A percentile compares a stretch with the other conserved stretches of the same genome.
These are phyloP conservation scores for Hermanozyma aechmeae DNA, from an alignment of 805 yeast genomes.

Conservation along the genomic window DNA sequence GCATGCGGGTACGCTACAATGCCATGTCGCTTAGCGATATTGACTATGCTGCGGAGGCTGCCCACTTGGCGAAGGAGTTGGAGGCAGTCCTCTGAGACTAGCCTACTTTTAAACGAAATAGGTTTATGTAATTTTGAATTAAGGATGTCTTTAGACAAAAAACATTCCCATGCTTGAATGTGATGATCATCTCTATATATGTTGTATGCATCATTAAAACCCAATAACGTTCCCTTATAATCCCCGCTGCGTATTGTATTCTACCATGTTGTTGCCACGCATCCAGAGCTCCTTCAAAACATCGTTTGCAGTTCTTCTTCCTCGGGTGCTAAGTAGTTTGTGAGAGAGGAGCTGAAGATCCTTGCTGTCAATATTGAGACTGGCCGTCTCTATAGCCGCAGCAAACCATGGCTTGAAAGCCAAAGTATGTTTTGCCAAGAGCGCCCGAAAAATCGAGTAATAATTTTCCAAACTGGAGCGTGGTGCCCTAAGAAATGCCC, in stretches of 20 bases:
- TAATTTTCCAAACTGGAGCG: conserved; percentile 55
- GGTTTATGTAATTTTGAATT: not conserved
- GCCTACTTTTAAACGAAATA: not conserved
- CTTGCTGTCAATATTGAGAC: not conserved
- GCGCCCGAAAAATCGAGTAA: conserved; percentile 40
- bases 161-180: not conserved
- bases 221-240: conserved; percentile 1
- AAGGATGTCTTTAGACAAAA: not conserved
- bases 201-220: conserved; percentile 1
- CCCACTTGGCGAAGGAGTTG: conserved; percentile 40
- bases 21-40: conserved; percentile 45
- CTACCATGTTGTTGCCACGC: conserved; percentile 44
- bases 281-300: conserved; percentile 60
- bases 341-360: conserved; percentile 25
- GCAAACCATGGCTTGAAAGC: conserved; percentile 23
- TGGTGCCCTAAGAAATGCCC: conserved; percentile 32
- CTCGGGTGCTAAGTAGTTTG: conserved; percentile 54
- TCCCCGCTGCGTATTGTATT: conserved; percentile 15
- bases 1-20: conserved; percentile 65
- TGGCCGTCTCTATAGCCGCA: not conserved
- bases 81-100: conserved; percentile 7
- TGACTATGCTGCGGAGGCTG: conserved; percentile 53
- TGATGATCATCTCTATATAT: not conserved
- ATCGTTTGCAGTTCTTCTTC: conserved; percentile 51
- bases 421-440: conserved; percentile 40